Conservation (phyloP, 768 basidiomycete genomes). For the Hortiboletus campestris region DNA sequence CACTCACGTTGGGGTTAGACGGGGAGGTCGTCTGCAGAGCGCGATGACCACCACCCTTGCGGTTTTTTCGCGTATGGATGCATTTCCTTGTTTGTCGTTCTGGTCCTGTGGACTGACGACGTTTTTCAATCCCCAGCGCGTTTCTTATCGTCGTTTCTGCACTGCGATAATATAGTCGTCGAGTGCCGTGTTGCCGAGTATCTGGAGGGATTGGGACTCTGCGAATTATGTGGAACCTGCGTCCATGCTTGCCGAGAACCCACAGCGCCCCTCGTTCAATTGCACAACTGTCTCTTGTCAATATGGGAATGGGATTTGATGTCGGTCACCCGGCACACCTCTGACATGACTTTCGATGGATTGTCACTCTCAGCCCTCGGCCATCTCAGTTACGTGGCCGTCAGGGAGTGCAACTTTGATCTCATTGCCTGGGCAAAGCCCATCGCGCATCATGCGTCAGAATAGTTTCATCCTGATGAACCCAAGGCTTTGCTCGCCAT, state of each 20-base stretch:
- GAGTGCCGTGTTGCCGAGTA: background rate
- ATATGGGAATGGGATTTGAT: background rate
- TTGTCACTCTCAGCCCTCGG: background rate
- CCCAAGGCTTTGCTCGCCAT: too few species aligned
- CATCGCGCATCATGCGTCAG: background rate
- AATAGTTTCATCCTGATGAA: too few species aligned
- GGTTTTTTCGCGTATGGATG: background rate
- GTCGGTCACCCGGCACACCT: too few species aligned
- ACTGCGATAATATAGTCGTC: background rate
- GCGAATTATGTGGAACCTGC: background rate
- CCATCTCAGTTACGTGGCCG: background rate
- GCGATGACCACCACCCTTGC: slow-evolving; percentile 31
- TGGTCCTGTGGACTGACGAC: slow-evolving; percentile 1
- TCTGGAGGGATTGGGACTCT: background rate
- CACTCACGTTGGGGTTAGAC: slow-evolving; percentile 67
- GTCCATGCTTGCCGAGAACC: background rate
- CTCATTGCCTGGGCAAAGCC: background rate
- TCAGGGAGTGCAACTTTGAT: background rate
- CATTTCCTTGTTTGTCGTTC: background rate
- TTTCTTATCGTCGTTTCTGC: background rate
- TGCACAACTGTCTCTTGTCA: background rate
- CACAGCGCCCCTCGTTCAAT: background rate
- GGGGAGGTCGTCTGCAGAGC: slow-evolving; percentile 92
- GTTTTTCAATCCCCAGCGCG: background rate
- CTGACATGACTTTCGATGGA: background rate